Evolutionary conservation across 768 basidiomycete genomes (phyloP).

Genomic region (Panus rudis): DNA sequence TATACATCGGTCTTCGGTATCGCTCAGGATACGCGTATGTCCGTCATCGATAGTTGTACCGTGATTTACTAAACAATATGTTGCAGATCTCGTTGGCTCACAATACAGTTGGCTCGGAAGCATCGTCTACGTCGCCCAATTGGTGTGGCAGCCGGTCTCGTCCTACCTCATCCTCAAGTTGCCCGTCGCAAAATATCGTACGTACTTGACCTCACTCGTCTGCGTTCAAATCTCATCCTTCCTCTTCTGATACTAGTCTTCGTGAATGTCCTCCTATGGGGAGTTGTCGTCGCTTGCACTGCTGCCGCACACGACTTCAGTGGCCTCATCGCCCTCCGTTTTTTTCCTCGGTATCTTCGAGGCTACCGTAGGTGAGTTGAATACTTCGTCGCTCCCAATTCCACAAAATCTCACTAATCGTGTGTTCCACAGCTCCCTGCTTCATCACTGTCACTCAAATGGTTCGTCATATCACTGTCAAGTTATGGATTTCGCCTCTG

Average conservation of each 20-base stretch:
- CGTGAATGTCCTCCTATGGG: conserved; percentile 36
- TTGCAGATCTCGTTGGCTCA: conserved; percentile 27
- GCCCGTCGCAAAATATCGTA: conserved; percentile 33
- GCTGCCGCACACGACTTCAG: conserved; percentile 34
- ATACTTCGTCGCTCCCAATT: too few relatives aligned
- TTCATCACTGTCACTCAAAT: conserved; percentile 44
- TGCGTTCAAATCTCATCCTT: conserved; percentile 13
- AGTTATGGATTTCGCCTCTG: neutral
- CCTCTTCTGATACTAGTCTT: conserved; percentile 17
- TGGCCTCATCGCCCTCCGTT: conserved; percentile 33
- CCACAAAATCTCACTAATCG: neutral
- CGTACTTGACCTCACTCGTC: conserved; percentile 11
- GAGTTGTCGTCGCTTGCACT: conserved; percentile 29
- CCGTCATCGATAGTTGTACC: neutral
- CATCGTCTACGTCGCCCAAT: conserved; percentile 39
- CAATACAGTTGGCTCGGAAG: conserved; percentile 40
- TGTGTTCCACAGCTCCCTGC: conserved; percentile 29
- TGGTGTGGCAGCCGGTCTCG: conserved; percentile 37
- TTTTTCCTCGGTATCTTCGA: conserved; percentile 42
- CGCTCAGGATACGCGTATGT: conserved; percentile 27
- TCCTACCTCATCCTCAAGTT: conserved; percentile 35
- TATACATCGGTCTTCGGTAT: conserved; percentile 42
- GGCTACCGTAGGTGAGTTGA: conserved; percentile 33
- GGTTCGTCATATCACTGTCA: conserved; percentile 9
- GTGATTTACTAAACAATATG: neutral